Conservation (phyloP, 2,329 filamentous ascomycete genomes). For the Lasiodiplodia gonubiensis region DNA sequence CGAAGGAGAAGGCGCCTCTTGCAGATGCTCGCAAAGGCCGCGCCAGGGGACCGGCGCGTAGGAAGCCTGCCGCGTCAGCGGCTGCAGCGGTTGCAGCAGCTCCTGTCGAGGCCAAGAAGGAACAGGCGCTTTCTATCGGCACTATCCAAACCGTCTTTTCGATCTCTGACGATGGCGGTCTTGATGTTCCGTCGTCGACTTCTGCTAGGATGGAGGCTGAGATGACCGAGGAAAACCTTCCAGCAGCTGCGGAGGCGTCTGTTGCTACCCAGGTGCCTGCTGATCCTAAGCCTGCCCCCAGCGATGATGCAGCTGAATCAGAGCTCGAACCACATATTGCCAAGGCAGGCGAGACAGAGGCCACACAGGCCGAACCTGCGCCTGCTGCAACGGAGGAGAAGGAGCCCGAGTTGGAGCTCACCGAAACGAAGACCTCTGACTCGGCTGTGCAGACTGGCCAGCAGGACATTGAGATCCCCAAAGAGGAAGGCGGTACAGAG, state of each 20-base stretch:
- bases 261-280: constrained; percentile 25
- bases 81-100: constrained; percentile 45
- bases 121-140: constrained; percentile 3
- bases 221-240: neutral
- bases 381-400: neutral
- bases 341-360: constrained; percentile 1
- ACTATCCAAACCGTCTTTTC: constrained; percentile 39
- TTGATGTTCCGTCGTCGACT: constrained; percentile 38
- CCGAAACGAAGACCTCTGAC: constrained; percentile 29
- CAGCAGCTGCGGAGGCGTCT: neutral
- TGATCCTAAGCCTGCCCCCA: constrained; percentile 23
- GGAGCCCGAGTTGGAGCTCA: constrained; percentile 1
- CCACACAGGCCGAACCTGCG: neutral
- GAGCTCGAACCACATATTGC: constrained; percentile 8
- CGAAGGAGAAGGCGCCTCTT: constrained; percentile 77
- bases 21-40: constrained; percentile 88
- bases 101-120: neutral
- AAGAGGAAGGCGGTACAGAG: constrained; percentile 35
- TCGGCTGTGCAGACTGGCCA: constrained; percentile 36
- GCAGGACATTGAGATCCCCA: constrained; percentile 34
- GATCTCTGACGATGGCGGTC: constrained; percentile 42
- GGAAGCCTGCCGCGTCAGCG: constrained; percentile 62
- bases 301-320: neutral
- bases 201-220: constrained; percentile 5
- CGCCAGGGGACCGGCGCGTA: constrained; percentile 83